Percentiles rank a stretch among this genome's conserved stretches.
phyloP scores from a whole-genome alignment of 805 yeast genomes.

The Yarrowia phangngaensis region DNA sequence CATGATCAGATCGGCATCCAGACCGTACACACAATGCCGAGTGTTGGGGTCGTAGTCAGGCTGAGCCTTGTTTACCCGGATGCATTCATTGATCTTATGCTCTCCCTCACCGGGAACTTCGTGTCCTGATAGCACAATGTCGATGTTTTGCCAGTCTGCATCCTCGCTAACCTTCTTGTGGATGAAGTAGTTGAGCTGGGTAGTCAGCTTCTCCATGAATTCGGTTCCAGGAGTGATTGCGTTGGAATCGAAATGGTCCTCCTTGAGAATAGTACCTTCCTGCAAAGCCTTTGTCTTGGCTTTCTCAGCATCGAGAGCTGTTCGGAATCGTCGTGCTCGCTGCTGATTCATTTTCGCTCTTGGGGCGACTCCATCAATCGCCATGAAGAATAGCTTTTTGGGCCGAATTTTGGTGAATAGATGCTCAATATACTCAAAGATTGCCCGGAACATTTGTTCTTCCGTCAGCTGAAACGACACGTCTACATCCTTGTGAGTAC shows the following conservation, averaged over 20 bases:
- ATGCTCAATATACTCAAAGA: slow-evolving; percentile 92
- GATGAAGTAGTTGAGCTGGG: slow-evolving; percentile 78
- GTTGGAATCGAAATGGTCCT: slow-evolving; percentile 84
- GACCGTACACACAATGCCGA: slow-evolving; percentile 91
- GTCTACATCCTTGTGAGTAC: slow-evolving; percentile 79
- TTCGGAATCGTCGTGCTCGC: slow-evolving; percentile 89
- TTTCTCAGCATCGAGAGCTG: slow-evolving; percentile 89
- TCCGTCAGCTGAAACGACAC: slow-evolving; percentile 68
- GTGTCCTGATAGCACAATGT: slow-evolving; percentile 81
- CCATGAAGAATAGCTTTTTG: slow-evolving; percentile 83
- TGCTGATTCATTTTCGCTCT: slow-evolving; percentile 98
- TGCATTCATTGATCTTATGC: slow-evolving; percentile 92
- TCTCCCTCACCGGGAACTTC: slow-evolving; percentile 99
- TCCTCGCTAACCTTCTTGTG: slow-evolving; percentile 85
- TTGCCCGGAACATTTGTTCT: slow-evolving; percentile 88
- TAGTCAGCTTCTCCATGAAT: slow-evolving; percentile 85
- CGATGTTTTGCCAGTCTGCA: slow-evolving; percentile 74
- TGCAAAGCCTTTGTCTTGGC: slow-evolving; percentile 67
- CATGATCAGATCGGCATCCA: slow-evolving; percentile 95
- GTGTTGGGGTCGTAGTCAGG: slow-evolving; percentile 69
- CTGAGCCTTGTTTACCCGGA: slow-evolving; percentile 73
- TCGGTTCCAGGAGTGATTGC: slow-evolving; percentile 96
- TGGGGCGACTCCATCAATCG: slow-evolving; percentile 98
- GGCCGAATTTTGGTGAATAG: slow-evolving; percentile 85
- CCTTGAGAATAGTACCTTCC: slow-evolving; percentile 75